Evolutionary conservation across 2,329 filamentous ascomycete genomes (phyloP).

Genomic region (Cercospora citrullina): DNA sequence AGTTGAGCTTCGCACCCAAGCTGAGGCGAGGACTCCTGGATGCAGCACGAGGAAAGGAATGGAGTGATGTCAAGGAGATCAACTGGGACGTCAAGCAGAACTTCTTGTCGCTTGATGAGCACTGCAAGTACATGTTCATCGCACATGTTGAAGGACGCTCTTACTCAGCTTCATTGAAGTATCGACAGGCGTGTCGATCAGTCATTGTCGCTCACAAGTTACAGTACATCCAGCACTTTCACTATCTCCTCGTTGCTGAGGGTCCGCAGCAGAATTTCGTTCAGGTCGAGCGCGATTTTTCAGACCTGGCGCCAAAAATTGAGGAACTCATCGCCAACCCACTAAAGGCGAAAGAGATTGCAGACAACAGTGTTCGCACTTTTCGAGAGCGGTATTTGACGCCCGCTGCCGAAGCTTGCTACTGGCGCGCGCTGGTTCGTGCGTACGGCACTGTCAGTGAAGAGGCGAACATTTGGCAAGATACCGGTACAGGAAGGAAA

Average conservation of each 20-base stretch:
- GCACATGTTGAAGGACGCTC: constrained; percentile 35
- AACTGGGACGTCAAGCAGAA: constrained; percentile 29
- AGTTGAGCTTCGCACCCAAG: constrained; percentile 31
- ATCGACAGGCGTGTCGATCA: constrained; percentile 32
- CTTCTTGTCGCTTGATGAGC: constrained; percentile 30
- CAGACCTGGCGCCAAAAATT: constrained; percentile 29
- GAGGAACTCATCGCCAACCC: constrained; percentile 25
- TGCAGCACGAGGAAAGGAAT: constrained; percentile 35
- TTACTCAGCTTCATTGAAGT: constrained; percentile 35
- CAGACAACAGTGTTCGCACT: constrained; percentile 30
- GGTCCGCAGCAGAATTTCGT: constrained; percentile 33
- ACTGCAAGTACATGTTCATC: constrained; percentile 35
- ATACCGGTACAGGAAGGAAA: constrained; percentile 6
- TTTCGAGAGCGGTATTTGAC: constrained; percentile 37
- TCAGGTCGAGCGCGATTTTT: constrained; percentile 29
- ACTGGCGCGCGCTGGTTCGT: constrained; percentile 28
- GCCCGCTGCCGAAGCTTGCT: constrained; percentile 34
- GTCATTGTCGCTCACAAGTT: constrained; percentile 31
- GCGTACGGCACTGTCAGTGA: constrained; percentile 25
- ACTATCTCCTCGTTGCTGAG: constrained; percentile 28
- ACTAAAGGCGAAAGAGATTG: constrained; percentile 29
- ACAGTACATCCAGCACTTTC: constrained; percentile 30
- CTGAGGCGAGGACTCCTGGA: constrained; percentile 38
- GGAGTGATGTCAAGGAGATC: constrained; percentile 41
- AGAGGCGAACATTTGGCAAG: constrained; percentile 20